Evolutionary conservation across 1,284 basidiomycete genomes (phyloP).

Genomic region (Pseudozyma thailandica): DNA sequence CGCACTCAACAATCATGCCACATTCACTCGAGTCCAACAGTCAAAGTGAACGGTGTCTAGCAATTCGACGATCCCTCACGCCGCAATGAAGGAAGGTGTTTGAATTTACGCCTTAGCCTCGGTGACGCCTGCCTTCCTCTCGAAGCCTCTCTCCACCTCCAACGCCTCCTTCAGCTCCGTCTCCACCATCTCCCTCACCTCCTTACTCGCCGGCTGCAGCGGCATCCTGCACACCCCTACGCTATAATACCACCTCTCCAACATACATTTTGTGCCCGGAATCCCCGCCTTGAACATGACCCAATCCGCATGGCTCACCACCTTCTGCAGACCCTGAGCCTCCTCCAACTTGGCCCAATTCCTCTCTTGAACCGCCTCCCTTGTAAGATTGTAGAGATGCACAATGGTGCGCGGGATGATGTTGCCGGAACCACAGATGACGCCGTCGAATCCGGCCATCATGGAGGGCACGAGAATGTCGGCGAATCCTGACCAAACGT

Average conservation of each 20-base stretch:
- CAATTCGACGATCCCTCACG: too few species aligned
- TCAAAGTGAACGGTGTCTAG: too few species aligned
- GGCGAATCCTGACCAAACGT: slow-evolving; percentile 39
- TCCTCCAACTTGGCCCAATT: slow-evolving; percentile 71
- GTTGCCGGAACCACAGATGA: slow-evolving; percentile 52
- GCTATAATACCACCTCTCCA: slow-evolving; percentile 78
- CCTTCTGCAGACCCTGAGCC: slow-evolving; percentile 80
- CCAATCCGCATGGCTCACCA: slow-evolving; percentile 81
- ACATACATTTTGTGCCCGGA: slow-evolving; percentile 81
- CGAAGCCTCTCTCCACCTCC: slow-evolving; percentile 75
- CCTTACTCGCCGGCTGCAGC: slow-evolving; percentile 75
- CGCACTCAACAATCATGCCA: neutral
- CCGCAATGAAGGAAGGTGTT: too few species aligned
- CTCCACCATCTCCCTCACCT: slow-evolving; percentile 74
- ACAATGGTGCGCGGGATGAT: slow-evolving; percentile 73
- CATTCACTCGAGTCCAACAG: too few species aligned
- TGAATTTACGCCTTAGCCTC: slow-evolving; percentile 24
- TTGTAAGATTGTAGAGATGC: slow-evolving; percentile 76
- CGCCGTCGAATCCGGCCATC: slow-evolving; percentile 44
- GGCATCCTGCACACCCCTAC: slow-evolving; percentile 80
- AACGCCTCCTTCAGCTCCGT: slow-evolving; percentile 77
- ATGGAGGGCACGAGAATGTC: slow-evolving; percentile 50
- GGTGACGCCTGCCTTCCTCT: slow-evolving; percentile 63
- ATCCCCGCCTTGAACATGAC: slow-evolving; percentile 82
- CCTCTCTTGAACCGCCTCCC: slow-evolving; percentile 59